phyloP scores from a whole-genome alignment of 2,329 filamentous ascomycete species.

The Tetracladium maxilliforme region DNA sequence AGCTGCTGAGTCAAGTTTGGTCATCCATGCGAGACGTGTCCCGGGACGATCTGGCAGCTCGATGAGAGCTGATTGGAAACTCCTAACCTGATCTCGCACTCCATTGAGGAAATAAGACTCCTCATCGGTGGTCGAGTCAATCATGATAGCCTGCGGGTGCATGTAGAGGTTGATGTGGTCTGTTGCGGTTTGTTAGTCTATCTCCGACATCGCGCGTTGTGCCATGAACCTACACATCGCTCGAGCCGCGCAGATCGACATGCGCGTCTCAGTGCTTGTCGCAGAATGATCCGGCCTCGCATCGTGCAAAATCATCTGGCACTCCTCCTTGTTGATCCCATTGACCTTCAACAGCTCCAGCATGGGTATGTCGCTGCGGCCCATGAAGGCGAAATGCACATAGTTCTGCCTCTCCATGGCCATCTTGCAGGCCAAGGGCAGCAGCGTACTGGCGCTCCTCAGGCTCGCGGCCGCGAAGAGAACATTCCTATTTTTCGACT shows the following conservation, averaged over 20 bases:
- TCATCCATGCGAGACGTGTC: constrained; percentile 60
- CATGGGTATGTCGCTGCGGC: constrained; percentile 54
- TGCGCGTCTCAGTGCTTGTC: constrained; percentile 54
- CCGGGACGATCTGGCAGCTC: constrained; percentile 52
- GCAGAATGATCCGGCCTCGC: constrained; percentile 61
- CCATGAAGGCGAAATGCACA: constrained; percentile 73
- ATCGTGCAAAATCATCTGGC: constrained; percentile 54
- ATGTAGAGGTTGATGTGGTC: constrained; percentile 59
- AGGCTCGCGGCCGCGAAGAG: constrained; percentile 67
- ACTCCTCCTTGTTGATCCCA: constrained; percentile 53
- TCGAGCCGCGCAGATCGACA: constrained; percentile 46
- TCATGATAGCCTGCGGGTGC: constrained; percentile 61
- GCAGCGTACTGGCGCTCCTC: constrained; percentile 53
- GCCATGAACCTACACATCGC: constrained; percentile 47
- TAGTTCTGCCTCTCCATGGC: constrained; percentile 49
- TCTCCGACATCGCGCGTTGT: background rate
- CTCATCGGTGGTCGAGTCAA: constrained; percentile 54
- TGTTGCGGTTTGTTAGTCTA: constrained; percentile 15
- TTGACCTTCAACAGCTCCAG: constrained; percentile 62
- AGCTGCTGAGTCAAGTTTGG: constrained; percentile 59
- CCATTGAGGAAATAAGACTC: constrained; percentile 52
- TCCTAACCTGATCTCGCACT: constrained; percentile 36
- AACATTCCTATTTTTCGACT: constrained; percentile 48
- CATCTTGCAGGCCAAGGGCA: constrained; percentile 85
- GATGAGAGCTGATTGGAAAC: constrained; percentile 48